Evolutionary conservation across 2,329 filamentous ascomycete genomes (phyloP), one percentile per base, ranked within the genome.

Genomic region (Hypoxylon rubiginosum): DNA sequence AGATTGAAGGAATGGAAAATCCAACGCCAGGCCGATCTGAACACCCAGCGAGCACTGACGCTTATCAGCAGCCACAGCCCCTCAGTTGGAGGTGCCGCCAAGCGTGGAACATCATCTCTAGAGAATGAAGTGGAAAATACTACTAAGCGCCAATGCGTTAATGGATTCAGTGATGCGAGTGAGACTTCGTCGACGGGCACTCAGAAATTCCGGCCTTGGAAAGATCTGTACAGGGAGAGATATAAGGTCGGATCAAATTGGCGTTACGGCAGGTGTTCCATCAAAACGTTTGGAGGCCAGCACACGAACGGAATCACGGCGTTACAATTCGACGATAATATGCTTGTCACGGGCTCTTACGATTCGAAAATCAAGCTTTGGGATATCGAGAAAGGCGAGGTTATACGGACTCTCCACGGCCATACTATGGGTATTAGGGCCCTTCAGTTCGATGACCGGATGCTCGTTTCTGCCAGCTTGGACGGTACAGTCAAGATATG

Each of bases 201-300:
- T 19, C 79, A 82, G 26, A 85, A 83, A 67, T 85, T 85, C 54
- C 82, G 93, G 30, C 94, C 91, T 0, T 99, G 96, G 96, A 99
- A 99, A 79, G 94, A 97, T 66, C 93, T 99, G 0, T 99, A 99
- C 82, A 92, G 93, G 69, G 95, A 97, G 78, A 89, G 93, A 15
- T 98, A 95, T 84, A 96, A 95, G 78, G 94, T 99, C 51, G 95
- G 96, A 55, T 96, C 91, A 65, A 98, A 98, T 78, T 99, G 96
- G 96, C 97, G 97, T 78, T 94, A 97, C 69, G 95, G 96, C 3
- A 90, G 95, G 39, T 98, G 91, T 80, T 90, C 90, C 6, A 91
- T 92, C 71, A 94, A 91, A 76, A 88, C 92, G 11, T 93, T 99
- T 79, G 91, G 90, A 72, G 95, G 94, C 1, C 85, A 75, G 39